Base-by-base conservation (phyloP, 2,329 filamentous ascomycete genomes). In the Apiospora sp. region DNA sequence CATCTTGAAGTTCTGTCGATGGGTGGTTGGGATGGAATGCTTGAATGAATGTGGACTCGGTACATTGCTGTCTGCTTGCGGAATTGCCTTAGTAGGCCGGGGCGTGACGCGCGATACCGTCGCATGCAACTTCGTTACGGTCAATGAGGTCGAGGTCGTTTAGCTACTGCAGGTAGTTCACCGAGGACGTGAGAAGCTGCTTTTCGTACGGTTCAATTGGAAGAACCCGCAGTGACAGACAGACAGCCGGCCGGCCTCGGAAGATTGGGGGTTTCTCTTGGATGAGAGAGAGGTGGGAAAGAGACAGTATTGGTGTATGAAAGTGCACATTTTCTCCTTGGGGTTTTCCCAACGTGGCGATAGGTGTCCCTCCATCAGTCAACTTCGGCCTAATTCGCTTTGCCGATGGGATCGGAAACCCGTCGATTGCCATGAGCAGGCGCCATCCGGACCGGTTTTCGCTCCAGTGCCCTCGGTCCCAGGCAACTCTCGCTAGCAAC, bases 121-220 rank as follows among this genome's bases (percentile, higher is more conserved):
- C 78, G 46, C 86, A 88, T 2, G 90, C 73, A 0, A 78, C 73
- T 13, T 85, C 84, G 75, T 90, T 90, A 6, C 78, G 74, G 2
- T 78, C 78, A 19, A 89, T 80, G 7, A 87, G 80, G 30, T 81
- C 84, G 13, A 85, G 80, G 0, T 80, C 79, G 19, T 82, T 78
- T 24, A 90, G 84, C 74, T 88, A 90, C 72, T 88, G 86, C 1
- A 87, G 86, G 76, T 90, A 92, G 67, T 88, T 83, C 54, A 91
- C 79, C 1, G 86, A 81, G n/a, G 87, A 86, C 74, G 91, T 88
- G 1, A 92, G 85, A 2, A 88, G 34, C 84, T 87, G 34, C 1
- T 22, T 37, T n/a, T 49, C 22, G 22, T 3, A 1, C 49, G 49
- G 49, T 12, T 51, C 10, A n/a, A 51, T 41, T 10, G 10, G 2